Percentiles rank a stretch among this genome's conserved stretches.
Conservation (phyloP, 2,329 filamentous ascomycete genomes). For the Dryadomyces quercivorus region DNA sequence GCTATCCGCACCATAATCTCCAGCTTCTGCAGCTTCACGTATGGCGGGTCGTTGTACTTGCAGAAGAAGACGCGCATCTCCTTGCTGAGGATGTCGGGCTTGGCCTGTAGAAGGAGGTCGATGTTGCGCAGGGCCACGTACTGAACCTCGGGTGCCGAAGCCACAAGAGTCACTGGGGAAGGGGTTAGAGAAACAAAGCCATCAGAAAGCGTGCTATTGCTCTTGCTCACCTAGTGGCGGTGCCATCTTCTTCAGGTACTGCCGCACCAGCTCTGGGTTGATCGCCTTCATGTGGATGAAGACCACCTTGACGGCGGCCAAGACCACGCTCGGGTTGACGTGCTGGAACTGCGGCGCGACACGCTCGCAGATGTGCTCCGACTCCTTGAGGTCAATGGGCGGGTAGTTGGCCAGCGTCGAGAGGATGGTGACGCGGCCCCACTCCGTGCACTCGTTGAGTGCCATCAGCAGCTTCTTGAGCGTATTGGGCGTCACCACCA, state of each 20-base stretch:
- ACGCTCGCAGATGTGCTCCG: constrained; percentile 95
- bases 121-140: constrained; percentile 96
- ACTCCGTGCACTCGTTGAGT: constrained; percentile 95
- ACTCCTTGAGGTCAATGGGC: constrained; percentile 80
- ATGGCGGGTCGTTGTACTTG: constrained; percentile 98
- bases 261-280: constrained; percentile 63
- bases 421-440: constrained; percentile 90
- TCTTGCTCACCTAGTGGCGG: constrained; percentile 64
- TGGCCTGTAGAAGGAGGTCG: constrained; percentile 86
- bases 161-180: constrained; percentile 72
- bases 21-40: constrained; percentile 93
- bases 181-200: constrained; percentile 1
- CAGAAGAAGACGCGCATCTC: constrained; percentile 98
- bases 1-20: constrained; percentile 99
- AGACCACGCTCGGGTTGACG: constrained; percentile 90
- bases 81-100: constrained; percentile 93
- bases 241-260: constrained; percentile 97
- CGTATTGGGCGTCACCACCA: constrained; percentile 69
- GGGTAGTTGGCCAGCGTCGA: constrained; percentile 82
- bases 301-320: constrained; percentile 95
- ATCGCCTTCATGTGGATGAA: constrained; percentile 91
- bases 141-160: constrained; percentile 91
- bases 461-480: constrained; percentile 95
- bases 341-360: constrained; percentile 97
- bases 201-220: background rate